Conservation (phyloP, 805 yeast genomes). For the Blastobotrys parvus region DNA sequence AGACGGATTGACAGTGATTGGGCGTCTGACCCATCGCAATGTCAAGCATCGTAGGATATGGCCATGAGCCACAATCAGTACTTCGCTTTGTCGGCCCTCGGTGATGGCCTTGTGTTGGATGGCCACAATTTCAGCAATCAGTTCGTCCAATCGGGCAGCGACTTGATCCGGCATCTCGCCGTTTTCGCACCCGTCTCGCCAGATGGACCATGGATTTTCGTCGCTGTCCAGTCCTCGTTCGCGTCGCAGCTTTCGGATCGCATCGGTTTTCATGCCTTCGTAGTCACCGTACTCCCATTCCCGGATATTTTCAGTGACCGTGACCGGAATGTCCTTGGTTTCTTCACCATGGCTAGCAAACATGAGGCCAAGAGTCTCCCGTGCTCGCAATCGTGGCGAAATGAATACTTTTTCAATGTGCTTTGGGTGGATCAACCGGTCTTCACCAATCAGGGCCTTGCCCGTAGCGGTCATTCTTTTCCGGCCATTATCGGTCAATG, state of each 20-base stretch:
- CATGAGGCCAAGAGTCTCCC: conserved; percentile 59
- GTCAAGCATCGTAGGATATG: conserved; percentile 86
- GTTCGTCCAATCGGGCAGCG: conserved; percentile 59
- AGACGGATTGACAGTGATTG: conserved; percentile 59
- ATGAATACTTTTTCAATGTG: conserved; percentile 57
- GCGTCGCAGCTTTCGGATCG: conserved; percentile 55
- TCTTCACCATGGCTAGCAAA: conserved; percentile 35
- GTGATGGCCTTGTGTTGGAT: conserved; percentile 31
- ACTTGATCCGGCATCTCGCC: conserved; percentile 71
- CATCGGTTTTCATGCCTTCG: conserved; percentile 68
- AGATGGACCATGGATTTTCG: conserved; percentile 61
- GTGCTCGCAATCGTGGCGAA: conserved; percentile 79
- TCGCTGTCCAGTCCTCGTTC: conserved; percentile 45
- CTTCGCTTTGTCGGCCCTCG: conserved; percentile 49
- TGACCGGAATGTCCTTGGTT: conserved; percentile 17
- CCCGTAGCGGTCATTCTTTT: conserved; percentile 72
- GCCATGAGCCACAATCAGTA: conserved; percentile 85
- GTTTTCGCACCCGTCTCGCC: conserved; percentile 89
- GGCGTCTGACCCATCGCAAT: conserved; percentile 70
- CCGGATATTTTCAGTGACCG: conserved; percentile 51
- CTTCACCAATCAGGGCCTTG: conserved; percentile 49
- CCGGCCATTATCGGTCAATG: conserved; percentile 70
- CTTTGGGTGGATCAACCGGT: conserved; percentile 54
- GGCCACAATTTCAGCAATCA: conserved; percentile 54
- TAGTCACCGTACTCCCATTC: conserved; percentile 98